These are phyloP conservation scores for Moniliophthora roreri DNA, from an alignment of 1,284 basidiomycete genomes.

Conservation along the genomic window DNA sequence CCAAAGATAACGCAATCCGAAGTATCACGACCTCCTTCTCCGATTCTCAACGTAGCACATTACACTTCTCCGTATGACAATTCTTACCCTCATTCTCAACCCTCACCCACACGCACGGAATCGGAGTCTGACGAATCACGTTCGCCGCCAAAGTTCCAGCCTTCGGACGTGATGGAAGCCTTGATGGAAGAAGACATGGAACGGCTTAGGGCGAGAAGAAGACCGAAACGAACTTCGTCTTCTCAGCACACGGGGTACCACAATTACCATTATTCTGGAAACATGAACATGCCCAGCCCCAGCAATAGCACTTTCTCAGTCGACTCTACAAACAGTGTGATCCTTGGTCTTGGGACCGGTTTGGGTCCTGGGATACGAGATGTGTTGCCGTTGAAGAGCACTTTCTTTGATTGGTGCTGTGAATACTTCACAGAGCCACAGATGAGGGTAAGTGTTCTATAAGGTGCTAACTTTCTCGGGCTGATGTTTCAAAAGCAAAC, in stretches of 20 bases:
- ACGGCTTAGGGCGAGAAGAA: conserved; percentile 69
- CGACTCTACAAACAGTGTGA: conserved; percentile 65
- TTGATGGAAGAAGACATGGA: conserved; percentile 92
- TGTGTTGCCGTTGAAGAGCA: conserved; percentile 85
- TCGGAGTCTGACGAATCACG: conserved; percentile 16
- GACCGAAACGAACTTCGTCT: conserved; percentile 33
- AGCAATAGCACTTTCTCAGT: conserved; percentile 73
- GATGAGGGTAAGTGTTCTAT: conserved; percentile 77
- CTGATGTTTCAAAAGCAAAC: conserved; percentile 60
- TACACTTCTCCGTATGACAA: conserved; percentile 75
- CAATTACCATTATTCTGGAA: conserved; percentile 18
- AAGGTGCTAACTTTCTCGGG: too few species aligned
- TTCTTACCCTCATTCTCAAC: conserved; percentile 31
- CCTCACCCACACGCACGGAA: conserved; percentile 4
- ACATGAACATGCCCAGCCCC: conserved; percentile 55
- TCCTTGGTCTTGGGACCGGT: conserved; percentile 75
- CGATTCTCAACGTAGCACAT: conserved; percentile 72
- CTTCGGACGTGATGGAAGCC: conserved; percentile 81
- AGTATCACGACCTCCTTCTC: conserved; percentile 70
- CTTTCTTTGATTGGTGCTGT: conserved; percentile 94
- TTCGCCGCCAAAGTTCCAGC: conserved; percentile 41
- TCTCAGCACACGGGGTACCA: conserved; percentile 32
- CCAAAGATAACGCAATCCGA: conserved; percentile 36
- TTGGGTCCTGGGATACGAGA: conserved; percentile 56
- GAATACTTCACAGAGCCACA: conserved; percentile 99